A percentile compares a stretch with the other conserved stretches of the same genome.
Evolutionary conservation across 441 rosid genomes (phyloP).

Genomic region (Syzygium syzygioides): DNA sequence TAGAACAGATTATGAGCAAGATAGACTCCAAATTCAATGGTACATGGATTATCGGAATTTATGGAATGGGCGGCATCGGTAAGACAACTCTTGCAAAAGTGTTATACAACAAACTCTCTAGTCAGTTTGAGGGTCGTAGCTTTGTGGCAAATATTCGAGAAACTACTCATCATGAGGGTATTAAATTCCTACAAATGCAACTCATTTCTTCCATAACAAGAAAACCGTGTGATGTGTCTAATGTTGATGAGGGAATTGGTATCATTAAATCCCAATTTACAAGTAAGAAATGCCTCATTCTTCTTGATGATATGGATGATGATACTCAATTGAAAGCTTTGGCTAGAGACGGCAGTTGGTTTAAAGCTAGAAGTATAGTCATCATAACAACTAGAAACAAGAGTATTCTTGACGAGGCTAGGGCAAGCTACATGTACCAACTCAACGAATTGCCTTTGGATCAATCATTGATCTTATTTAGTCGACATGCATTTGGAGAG

Average conservation of each 20-base stretch:
- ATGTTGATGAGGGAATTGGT: background rate
- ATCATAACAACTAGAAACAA: background rate
- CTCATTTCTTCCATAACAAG: background rate
- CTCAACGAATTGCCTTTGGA: background rate
- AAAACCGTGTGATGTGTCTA: background rate
- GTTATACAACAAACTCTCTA: background rate
- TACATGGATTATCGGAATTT: background rate
- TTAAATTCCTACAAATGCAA: background rate
- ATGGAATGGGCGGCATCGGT: background rate
- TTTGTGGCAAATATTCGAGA: background rate
- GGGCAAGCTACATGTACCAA: background rate
- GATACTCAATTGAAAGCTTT: background rate
- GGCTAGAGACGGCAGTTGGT: background rate
- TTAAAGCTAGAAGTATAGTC: background rate
- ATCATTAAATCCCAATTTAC: background rate
- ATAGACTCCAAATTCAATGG: background rate
- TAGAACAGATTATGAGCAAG: background rate
- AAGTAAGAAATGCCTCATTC: background rate
- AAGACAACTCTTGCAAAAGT: background rate
- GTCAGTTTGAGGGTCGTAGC: background rate
- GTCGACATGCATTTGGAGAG: background rate
- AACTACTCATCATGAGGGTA: background rate
- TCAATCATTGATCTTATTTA: background rate
- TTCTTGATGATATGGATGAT: background rate
- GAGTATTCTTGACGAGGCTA: background rate